These are phyloP conservation scores for Fraxinus dipetala DNA, from an alignment of 305 asterid genomes.

Conservation along the genomic window DNA sequence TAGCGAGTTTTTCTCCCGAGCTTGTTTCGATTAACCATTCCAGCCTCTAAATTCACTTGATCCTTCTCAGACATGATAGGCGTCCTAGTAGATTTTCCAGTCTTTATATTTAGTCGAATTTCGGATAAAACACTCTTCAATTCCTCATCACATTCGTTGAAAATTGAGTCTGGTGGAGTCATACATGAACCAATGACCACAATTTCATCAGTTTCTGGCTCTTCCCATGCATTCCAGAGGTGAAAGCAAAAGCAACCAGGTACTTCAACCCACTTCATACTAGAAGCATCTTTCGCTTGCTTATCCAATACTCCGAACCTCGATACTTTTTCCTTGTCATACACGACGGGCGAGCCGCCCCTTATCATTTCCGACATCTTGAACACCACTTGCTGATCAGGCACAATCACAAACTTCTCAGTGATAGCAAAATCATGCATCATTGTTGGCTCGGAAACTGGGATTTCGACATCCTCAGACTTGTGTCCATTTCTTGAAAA, in stretches of 20 bases:
- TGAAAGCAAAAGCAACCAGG: slow-evolving; percentile 92
- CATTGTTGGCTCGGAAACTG: slow-evolving; percentile 81
- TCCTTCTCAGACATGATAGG: slow-evolving; percentile 32
- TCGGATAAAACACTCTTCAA: slow-evolving; percentile 53
- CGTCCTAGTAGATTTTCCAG: slow-evolving; percentile 31
- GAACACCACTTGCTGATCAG: slow-evolving; percentile 92
- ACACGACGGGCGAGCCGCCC: slow-evolving; percentile 88
- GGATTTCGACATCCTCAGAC: slow-evolving; percentile 69
- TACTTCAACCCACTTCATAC: slow-evolving; percentile 66
- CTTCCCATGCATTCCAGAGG: slow-evolving; percentile 99
- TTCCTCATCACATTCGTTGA: slow-evolving; percentile 78
- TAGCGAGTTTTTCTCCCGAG: slow-evolving; percentile 42
- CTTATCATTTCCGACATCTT: slow-evolving; percentile 78
- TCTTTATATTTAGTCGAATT: slow-evolving; percentile 38
- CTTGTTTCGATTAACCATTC: slow-evolving; percentile 47
- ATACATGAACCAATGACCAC: slow-evolving; percentile 93
- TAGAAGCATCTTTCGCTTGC: slow-evolving; percentile 39
- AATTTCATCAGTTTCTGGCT: slow-evolving; percentile 64
- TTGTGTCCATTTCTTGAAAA: slow-evolving; percentile 57
- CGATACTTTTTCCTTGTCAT: slow-evolving; percentile 52
- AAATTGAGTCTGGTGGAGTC: slow-evolving; percentile 94
- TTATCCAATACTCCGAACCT: slow-evolving; percentile 68
- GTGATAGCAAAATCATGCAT: slow-evolving; percentile 94
- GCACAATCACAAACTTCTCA: slow-evolving; percentile 63
- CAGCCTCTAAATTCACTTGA: slow-evolving; percentile 46